Evolutionary conservation across 768 basidiomycete genomes (phyloP), one percentile per base, ranked within the genome.

Genomic region (Boletus rufocinnamomeus): DNA sequence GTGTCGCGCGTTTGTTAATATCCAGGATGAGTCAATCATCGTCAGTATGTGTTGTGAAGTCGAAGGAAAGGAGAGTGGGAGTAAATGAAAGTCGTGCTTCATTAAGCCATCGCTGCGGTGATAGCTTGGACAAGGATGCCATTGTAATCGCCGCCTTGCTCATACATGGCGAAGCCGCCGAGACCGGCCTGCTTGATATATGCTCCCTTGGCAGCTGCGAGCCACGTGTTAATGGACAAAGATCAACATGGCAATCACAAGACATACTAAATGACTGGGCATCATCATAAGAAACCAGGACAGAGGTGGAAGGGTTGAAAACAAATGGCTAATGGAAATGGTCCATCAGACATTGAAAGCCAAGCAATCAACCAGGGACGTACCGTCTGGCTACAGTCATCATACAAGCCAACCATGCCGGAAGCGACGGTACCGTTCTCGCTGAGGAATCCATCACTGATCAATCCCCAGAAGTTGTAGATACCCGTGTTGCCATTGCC

Each of bases 301-400:
- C 73, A 45, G 84, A 73, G 0, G 78, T 76, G 1, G 73, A 73
- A 43, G 77, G 58, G 68, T 87, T 79, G 71, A 89, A 91, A 27
- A 89, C 80, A 58, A 80, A 89, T 1, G 89, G 86, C 90, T 92
- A 44, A 25, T 6, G 16, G 9, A 46, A 50, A 23, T 0, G 4
- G 28, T 40, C 17, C 1, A 10, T 72, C 28, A 65, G 49, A 53
- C 17, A 38, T 23, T 6, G 43, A 38, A 25, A 57, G 27, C 6
- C 48, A 19, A 10, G 8, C 1, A 1, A 27, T 53, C 28, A 3
- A 40, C 16, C 6, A 37, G 9, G 4, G 3, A 75, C 84, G 34
- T 60, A 91, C 90, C 55, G 91, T 93, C 74, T 89, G 82, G 60
- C 83, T 88, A 76, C 90, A 92, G 7, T 78, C 66, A 59, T 91